These are phyloP conservation scores for Oenanthe javanica DNA, from an alignment of 140 eudicot species.

Conservation along the genomic window DNA sequence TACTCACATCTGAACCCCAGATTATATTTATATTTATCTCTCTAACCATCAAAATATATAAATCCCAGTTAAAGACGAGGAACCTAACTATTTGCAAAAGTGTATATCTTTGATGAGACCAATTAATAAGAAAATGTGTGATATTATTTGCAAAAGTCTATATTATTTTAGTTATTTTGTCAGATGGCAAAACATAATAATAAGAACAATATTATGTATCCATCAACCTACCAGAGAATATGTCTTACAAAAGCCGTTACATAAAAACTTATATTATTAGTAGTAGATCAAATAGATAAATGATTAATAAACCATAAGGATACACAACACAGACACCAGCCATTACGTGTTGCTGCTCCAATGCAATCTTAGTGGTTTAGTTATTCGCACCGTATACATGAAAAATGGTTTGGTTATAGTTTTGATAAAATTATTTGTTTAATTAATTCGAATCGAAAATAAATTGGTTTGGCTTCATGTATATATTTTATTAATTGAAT, in stretches of 20 bases:
- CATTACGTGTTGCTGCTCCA: slow-evolving; percentile 72
- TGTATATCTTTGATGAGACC: neutral
- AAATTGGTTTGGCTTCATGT: too few species aligned
- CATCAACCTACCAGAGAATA: neutral
- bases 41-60: too few species aligned
- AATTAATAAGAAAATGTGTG: neutral
- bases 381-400: too few species aligned
- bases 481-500: too few species aligned
- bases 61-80: neutral
- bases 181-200: neutral
- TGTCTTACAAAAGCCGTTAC: neutral
- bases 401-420: too few species aligned
- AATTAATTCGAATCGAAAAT: too few species aligned
- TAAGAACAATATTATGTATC: neutral
- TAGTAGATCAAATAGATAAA: neutral
- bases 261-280: neutral
- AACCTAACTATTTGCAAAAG: neutral
- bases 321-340: slow-evolving; percentile 93
- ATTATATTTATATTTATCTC: too few species aligned
- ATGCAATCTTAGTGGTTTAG: slow-evolving; percentile 44
- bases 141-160: neutral
- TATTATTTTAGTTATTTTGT: neutral
- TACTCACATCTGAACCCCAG: too few species aligned
- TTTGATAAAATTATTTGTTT: too few species aligned
- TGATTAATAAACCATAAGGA: slow-evolving; percentile 29